phyloP scores from a whole-genome alignment of 2,329 filamentous ascomycete genomes.

The Cladosporium halotolerans region DNA sequence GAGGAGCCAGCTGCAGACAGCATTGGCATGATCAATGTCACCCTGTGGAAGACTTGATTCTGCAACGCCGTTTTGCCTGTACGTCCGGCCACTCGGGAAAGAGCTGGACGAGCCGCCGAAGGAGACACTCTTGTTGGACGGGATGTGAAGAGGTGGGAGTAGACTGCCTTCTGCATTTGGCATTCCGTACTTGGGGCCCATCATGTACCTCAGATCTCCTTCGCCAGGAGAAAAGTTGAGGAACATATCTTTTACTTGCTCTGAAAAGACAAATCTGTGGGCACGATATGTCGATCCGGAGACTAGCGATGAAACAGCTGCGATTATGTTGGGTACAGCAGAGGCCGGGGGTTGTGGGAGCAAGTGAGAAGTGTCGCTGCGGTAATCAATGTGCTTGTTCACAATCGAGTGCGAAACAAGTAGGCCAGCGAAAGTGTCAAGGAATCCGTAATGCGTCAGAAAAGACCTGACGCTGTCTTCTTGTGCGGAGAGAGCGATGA shows the following conservation, averaged over 20 bases:
- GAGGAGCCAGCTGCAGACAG: constrained; percentile 44
- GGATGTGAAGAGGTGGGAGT: constrained; percentile 36
- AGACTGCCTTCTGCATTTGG: constrained; percentile 18
- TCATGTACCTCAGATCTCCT: constrained; percentile 20
- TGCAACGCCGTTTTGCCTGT: background rate
- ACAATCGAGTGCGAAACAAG: constrained; percentile 56
- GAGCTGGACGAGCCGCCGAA: constrained; percentile 33
- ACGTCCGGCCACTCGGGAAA: constrained; percentile 37
- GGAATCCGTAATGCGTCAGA: constrained; percentile 65
- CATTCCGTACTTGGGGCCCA: constrained; percentile 23
- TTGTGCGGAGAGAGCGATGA: constrained; percentile 59
- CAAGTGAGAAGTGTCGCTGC: constrained; percentile 18
- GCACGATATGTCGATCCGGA: constrained; percentile 73
- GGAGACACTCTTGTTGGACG: constrained; percentile 30
- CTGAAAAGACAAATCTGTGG: constrained; percentile 45
- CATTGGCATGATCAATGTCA: constrained; percentile 40
- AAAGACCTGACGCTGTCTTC: constrained; percentile 64
- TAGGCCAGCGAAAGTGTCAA: constrained; percentile 71
- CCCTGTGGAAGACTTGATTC: constrained; percentile 9
- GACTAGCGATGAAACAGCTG: constrained; percentile 71
- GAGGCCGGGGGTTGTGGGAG: constrained; percentile 53
- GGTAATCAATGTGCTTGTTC: constrained; percentile 22
- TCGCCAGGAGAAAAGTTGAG: constrained; percentile 15
- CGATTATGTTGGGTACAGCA: constrained; percentile 62
- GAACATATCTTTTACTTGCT: constrained; percentile 42